These are phyloP conservation scores for Trichoderma atroviride DNA, from an alignment of 2,329 filamentous ascomycete species.

Conservation along the genomic window DNA sequence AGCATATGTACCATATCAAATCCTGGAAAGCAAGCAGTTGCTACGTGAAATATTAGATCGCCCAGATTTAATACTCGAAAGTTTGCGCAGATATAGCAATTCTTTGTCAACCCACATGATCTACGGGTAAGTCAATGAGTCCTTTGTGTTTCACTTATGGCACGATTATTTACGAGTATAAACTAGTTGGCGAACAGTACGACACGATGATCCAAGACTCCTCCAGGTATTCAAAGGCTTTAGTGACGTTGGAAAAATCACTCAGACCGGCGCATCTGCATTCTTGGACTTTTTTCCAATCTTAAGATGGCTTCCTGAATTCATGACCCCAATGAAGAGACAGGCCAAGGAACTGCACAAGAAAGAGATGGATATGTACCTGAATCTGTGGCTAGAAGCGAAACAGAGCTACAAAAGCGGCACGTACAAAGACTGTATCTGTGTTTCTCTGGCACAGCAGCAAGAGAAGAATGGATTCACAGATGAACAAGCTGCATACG, in stretches of 20 bases:
- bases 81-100: neutral
- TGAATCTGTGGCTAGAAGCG: constrained; percentile 27
- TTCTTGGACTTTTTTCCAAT: constrained; percentile 4
- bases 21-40: neutral
- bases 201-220: neutral
- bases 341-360: constrained; percentile 21
- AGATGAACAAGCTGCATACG: constrained; percentile 22
- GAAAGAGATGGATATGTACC: constrained; percentile 29
- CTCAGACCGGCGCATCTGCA: neutral
- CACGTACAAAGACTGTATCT: constrained; percentile 27
- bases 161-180: neutral
- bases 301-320: constrained; percentile 4
- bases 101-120: neutral
- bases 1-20: neutral
- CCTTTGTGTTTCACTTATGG: neutral
- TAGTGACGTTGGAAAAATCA: neutral
- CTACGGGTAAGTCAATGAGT: neutral
- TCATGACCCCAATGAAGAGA: neutral
- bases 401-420: constrained; percentile 24
- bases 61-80: neutral
- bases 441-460: neutral
- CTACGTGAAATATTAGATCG: neutral
- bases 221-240: neutral
- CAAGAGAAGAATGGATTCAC: constrained; percentile 28
- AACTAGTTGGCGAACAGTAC: neutral